Percentiles rank a stretch among this genome's conserved stretches.
Evolutionary conservation across 1,139 yeast genomes (phyloP).

Genomic region (Yamadazyma sp.): DNA sequence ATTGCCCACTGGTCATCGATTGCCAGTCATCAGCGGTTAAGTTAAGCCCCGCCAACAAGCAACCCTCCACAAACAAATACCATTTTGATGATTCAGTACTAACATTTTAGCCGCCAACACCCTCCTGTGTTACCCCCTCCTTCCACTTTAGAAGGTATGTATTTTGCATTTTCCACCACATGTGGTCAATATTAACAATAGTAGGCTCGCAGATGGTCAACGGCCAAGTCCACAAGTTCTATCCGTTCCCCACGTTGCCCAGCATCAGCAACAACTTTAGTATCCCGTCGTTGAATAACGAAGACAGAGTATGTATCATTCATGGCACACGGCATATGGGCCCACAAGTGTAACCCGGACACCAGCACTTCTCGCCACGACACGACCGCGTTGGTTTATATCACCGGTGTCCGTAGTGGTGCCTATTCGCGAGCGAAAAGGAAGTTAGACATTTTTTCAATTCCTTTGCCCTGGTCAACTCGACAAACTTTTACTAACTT

Average conservation of each 20-base stretch:
- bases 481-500: constrained; percentile 8
- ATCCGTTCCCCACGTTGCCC: constrained; percentile 53
- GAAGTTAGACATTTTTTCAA: background rate
- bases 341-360: background rate
- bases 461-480: background rate
- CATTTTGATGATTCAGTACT: no score
- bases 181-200: constrained; percentile 18
- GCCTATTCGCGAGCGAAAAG: background rate
- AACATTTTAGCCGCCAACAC: constrained; percentile 43
- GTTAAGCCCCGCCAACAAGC: no score
- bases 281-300: constrained; percentile 46
- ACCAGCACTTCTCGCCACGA: no score
- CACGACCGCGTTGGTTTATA: no score
- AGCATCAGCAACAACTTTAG: constrained; percentile 49
- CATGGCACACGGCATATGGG: background rate
- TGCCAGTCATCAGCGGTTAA: no score
- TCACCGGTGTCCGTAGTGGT: no score
- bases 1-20: no score
- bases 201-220: constrained; percentile 20
- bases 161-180: background rate
- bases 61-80: no score
- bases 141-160: constrained; percentile 51
- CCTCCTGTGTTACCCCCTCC: constrained; percentile 61
- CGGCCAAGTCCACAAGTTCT: constrained; percentile 42
- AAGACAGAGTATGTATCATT: constrained; percentile 30